Base-by-base conservation (phyloP, 1,139 yeast species). In the Candida tunisiensis region DNA sequence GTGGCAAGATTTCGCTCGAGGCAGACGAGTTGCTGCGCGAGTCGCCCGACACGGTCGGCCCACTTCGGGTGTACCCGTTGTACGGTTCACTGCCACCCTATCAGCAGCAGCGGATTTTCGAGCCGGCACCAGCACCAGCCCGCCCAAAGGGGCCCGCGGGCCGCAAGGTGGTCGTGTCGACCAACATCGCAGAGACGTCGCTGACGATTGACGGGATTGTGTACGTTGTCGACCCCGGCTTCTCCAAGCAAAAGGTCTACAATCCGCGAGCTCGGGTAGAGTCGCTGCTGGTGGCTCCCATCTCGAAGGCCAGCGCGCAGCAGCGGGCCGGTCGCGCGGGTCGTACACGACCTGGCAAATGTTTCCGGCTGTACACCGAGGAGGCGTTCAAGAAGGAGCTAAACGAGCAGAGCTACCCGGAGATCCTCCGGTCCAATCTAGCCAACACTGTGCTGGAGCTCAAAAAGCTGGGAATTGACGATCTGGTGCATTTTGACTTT, bases 261-360 rank as follows among this genome's bases (percentile, higher is more conserved):
- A 88, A 88, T 51, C 98, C 98, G 26, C 69, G 96, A 52, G 80
- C 85, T 37, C 67, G 98, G 53, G 95, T 88, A 15, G 96, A 88
- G 51, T 83, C 95, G 1, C 62, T 88, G 41, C 63, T 88, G 31
- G 96, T 88, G 5, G 80, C 94, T 6, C 98, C 98, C 25, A 85
- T 88, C 37, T 85, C 96, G 10, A 88, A 83, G 53, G 98, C 98
- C 0, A 74, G 92, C 29, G 94, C 98, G 1, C 95, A 85, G 53
- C 98, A 88, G 55, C 70, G 98, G 57, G 96, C 98, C 18, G 98
- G 98, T 67, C 83, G 98, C 69, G 98, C 98, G 32, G 98, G 98
- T 62, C 91, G 98, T 69, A 88, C 98, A 5, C 69, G 93, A 47
- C 96, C 98, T 6, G 98, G 98, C 49, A 88, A 88, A 52, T 85